Conservation (phyloP, 2,329 filamentous ascomycete genomes). For the Fusarium miscanthi region DNA sequence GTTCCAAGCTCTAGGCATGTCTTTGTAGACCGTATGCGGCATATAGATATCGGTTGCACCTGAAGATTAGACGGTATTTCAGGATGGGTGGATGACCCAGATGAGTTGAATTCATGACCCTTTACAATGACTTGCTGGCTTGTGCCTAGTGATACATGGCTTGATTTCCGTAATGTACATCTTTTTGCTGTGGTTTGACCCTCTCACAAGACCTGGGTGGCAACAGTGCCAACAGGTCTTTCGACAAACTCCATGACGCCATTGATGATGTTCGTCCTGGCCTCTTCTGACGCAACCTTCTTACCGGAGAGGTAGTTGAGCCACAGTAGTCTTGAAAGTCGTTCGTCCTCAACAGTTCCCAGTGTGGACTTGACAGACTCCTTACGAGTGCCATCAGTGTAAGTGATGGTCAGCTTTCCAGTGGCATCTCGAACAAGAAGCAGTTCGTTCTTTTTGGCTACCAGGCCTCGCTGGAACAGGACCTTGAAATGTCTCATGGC, state of each 20-base stretch:
- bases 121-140: conserved; percentile 22
- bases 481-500: conserved; percentile 82
- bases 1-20: conserved; percentile 39
- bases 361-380: conserved; percentile 63
- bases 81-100: conserved; percentile 8
- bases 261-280: conserved; percentile 83
- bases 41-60: conserved; percentile 11
- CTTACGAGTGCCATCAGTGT: conserved; percentile 69
- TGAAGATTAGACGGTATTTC: conserved; percentile 2
- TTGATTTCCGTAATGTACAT: conserved; percentile 37
- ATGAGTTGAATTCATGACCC: conserved; percentile 32
- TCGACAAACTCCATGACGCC: conserved; percentile 90
- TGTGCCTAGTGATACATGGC: conserved; percentile 42
- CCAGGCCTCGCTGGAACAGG: conserved; percentile 82
- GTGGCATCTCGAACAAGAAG: conserved; percentile 74
- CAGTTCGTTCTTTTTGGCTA: conserved; percentile 83
- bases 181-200: neutral
- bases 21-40: neutral
- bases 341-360: conserved; percentile 80
- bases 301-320: conserved; percentile 88
- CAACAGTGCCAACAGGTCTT: conserved; percentile 87
- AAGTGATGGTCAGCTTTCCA: conserved; percentile 76
- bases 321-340: conserved; percentile 86
- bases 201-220: conserved; percentile 74
- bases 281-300: conserved; percentile 86